Base-by-base conservation (phyloP, 805 yeast genomes). In the Priceomyces haplophilus region DNA sequence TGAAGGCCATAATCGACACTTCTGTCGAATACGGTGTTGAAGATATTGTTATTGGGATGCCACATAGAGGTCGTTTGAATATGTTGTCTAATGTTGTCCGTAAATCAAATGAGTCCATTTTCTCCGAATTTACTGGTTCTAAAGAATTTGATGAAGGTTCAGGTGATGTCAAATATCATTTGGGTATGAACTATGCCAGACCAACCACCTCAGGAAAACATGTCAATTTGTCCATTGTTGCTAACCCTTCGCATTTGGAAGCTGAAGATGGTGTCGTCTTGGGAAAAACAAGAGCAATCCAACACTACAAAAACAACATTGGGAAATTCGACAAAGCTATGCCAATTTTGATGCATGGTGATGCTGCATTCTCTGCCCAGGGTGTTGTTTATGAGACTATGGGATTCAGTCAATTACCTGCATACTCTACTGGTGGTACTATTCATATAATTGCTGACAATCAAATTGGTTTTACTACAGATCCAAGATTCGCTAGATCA, bases 381-480 rank as follows among this genome's bases (percentile, higher is more conserved):
- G 99, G 99, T 82, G 95, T 93, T 44, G 97, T 93, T 45, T 93
- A 93, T 72, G 99, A 93, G 75, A 91, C 99, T 42, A 83, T 91
- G 86, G 98, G 98, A 45, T 85, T 93, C 72, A 79, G 87, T 56
- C 80, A 82, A 57, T 78, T 93, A 62, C 97, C 97, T 54, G 96
- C 93, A 54, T 93, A 87, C 75, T 80, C 96, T 40, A 90, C 98
- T 38, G 99, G 99, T 75, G 99, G 99, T 77, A 89, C 98, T 40
- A 76, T 93, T 54, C 99, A 93, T 71, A 80, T 93, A 53, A 90
- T 93, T 60, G 89, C 93, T 51, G 93, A 93, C 73, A 93, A 93
- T 75, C 99, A 93, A 79, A 91, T 93, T 66, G 99, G 99, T 69
- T 93, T 93, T 81, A 93, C 99, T 53, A 93, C 99, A 40, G 98